phyloP scores from a whole-genome alignment of 768 basidiomycete species.

The Auricularia cornea region DNA sequence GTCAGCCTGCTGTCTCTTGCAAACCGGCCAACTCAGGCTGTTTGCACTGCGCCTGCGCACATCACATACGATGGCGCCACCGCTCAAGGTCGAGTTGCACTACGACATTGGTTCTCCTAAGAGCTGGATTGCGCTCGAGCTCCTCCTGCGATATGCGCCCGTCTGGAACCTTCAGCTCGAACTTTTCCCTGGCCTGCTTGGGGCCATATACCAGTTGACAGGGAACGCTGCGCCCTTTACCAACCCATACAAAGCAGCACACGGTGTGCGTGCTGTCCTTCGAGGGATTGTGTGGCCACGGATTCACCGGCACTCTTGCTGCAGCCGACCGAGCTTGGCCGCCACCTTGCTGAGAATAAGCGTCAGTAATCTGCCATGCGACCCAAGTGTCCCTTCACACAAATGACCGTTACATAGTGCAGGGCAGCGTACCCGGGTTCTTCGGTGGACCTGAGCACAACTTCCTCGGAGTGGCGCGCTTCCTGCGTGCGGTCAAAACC shows the following conservation, averaged over 20 bases:
- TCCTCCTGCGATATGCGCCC: conserved; percentile 4
- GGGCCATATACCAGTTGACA: conserved; percentile 1
- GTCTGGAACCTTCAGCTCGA: conserved; percentile 2
- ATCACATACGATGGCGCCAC: neutral
- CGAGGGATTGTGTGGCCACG: too few relatives aligned
- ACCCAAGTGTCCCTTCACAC: neutral
- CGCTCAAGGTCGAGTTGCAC: neutral
- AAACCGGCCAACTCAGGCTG: too few relatives aligned
- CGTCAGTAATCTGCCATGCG: neutral
- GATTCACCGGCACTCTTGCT: neutral
- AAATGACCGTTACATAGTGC: neutral
- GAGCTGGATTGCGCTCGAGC: conserved; percentile 3
- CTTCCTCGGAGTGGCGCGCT: neutral
- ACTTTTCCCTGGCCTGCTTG: neutral
- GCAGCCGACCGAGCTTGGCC: neutral
- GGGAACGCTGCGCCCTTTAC: neutral
- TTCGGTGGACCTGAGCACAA: neutral
- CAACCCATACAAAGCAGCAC: neutral
- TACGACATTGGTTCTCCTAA: conserved; percentile 5
- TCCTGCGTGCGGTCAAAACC: neutral
- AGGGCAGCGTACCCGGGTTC: neutral
- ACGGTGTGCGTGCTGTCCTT: neutral
- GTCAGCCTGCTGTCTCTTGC: too few relatives aligned
- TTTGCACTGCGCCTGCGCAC: too few relatives aligned
- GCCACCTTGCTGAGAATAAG: neutral